Conservation (phyloP, 768 basidiomycete species). For the Boletus tomentosulus region DNA sequence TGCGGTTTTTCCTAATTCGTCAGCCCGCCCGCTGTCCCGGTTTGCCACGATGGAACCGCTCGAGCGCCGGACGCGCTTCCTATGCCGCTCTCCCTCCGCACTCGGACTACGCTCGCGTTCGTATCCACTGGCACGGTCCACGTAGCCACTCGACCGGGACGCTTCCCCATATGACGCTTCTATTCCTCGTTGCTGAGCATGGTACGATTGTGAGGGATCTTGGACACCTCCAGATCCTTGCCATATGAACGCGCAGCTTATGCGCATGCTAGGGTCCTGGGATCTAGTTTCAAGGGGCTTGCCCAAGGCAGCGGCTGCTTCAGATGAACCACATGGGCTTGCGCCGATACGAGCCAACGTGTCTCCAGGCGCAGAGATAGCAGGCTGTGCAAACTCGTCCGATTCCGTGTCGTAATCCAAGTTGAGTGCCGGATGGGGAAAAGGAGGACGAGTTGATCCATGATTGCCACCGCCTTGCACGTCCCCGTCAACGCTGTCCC, state of each 20-base stretch:
- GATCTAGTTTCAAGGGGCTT: not conserved
- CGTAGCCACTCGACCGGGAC: not conserved
- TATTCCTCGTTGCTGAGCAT: constrained; percentile 1
- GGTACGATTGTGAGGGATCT: not conserved
- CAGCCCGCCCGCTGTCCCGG: not conserved
- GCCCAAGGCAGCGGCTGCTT: not conserved
- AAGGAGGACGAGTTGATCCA: constrained; percentile 20
- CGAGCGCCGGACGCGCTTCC: constrained; percentile 25
- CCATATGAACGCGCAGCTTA: constrained; percentile 9
- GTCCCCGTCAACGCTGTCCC: constrained; percentile 14
- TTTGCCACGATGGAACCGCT: constrained; percentile 13
- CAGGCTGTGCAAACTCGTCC: constrained; percentile 12
- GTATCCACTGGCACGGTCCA: constrained; percentile 4
- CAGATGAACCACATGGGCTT: not conserved
- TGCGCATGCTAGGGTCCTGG: constrained; percentile 13
- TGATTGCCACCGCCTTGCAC: constrained; percentile 19
- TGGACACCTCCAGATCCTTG: constrained; percentile 4
- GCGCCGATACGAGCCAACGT: not conserved
- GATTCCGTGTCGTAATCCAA: constrained; percentile 19
- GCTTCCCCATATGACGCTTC: constrained; percentile 11
- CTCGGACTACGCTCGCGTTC: constrained; percentile 15
- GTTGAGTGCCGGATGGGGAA: constrained; percentile 18
- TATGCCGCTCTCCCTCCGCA: constrained; percentile 25
- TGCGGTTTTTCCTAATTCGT: constrained; percentile 13
- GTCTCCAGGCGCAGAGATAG: not conserved